Conservation (phyloP, 2,329 filamentous ascomycete species). For the Achaetomium macrosporum region DNA sequence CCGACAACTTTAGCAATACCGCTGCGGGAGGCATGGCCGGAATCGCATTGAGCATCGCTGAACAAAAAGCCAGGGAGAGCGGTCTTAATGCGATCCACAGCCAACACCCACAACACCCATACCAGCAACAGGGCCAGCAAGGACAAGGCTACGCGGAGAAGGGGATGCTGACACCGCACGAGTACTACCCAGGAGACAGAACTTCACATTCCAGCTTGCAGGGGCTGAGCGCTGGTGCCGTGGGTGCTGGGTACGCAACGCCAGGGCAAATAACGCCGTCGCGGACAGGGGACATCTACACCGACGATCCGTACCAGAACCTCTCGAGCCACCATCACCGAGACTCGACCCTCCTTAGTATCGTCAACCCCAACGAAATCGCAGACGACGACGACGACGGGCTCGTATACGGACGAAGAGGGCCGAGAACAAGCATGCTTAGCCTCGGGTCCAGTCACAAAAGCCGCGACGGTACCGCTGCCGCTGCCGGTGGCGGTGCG, state of each 20-base stretch:
- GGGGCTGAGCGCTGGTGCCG: conserved; percentile 32
- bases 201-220: conserved; percentile 41
- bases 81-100: conserved; percentile 55
- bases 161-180: conserved; percentile 6
- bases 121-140: conserved; percentile 24
- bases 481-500: conserved; percentile 42
- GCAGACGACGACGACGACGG: conserved; percentile 86
- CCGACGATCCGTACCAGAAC: conserved; percentile 62
- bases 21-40: conserved; percentile 62
- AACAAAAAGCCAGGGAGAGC: conserved; percentile 58
- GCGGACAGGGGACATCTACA: conserved; percentile 45
- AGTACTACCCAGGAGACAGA: conserved; percentile 28
- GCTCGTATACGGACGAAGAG: conserved; percentile 48
- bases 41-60: conserved; percentile 60
- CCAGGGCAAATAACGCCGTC: conserved; percentile 34
- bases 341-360: conserved; percentile 43
- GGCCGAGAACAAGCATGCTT: conserved; percentile 53
- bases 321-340: conserved; percentile 45
- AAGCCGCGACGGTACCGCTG: conserved; percentile 29
- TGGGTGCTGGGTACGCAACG: conserved; percentile 32
- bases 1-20: conserved; percentile 60
- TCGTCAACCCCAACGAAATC: conserved; percentile 73
- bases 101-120: conserved; percentile 27
- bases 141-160: conserved; percentile 15
- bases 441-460: conserved; percentile 45